These are phyloP conservation scores for Sanguinoderma infundibulare DNA, from an alignment of 1,284 basidiomycete genomes.

Conservation along the genomic window DNA sequence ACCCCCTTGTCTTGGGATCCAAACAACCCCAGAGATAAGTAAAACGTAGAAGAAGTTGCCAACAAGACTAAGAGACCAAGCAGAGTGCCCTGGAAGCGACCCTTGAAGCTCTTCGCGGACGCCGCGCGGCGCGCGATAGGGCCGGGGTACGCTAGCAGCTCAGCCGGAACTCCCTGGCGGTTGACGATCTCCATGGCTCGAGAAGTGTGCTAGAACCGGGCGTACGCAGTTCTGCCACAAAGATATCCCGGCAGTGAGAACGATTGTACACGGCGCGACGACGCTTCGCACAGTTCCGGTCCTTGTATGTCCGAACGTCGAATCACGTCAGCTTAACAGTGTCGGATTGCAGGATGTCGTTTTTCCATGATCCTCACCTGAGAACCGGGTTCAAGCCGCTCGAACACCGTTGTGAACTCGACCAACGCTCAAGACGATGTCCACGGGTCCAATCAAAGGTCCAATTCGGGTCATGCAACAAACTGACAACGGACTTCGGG, in stretches of 20 bases:
- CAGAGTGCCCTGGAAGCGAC: neutral
- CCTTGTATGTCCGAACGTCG: too few species aligned
- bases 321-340: too few species aligned
- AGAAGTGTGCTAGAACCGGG: too few species aligned
- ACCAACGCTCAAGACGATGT: too few species aligned
- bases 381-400: too few species aligned
- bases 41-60: neutral
- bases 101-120: neutral
- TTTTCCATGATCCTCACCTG: too few species aligned
- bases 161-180: neutral
- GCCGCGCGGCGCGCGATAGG: neutral
- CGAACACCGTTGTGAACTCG: too few species aligned
- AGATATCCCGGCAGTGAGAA: neutral
- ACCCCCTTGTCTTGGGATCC: neutral
- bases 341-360: too few species aligned
- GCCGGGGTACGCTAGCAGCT: neutral
- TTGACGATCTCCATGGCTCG: neutral
- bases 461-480: too few species aligned
- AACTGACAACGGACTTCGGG: too few species aligned
- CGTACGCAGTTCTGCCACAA: neutral
- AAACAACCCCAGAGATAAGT: neutral
- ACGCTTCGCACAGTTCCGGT: too few species aligned
- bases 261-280: neutral
- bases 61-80: constrained; percentile 2
- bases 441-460: too few species aligned